A percentile compares a stretch with the other conserved stretches of the same genome.
Conservation (phyloP, 129 eudicot genomes). For the Logfia minima region DNA sequence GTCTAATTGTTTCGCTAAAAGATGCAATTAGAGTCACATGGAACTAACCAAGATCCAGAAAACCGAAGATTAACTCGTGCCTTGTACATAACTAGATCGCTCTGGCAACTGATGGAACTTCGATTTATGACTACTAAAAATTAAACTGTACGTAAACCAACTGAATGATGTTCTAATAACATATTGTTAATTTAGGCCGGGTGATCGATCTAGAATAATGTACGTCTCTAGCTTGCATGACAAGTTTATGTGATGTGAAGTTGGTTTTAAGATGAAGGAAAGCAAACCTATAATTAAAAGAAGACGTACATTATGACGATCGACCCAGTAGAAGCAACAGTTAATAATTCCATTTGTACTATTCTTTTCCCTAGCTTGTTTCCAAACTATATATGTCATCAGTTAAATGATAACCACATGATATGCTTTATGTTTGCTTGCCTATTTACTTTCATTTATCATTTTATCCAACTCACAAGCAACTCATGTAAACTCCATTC, state of each 20-base stretch:
- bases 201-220: background rate
- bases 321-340: slow-evolving; percentile 14
- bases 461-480: slow-evolving; percentile 29
- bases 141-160: too few relatives aligned
- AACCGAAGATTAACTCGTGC: too few relatives aligned
- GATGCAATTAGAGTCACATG: too few relatives aligned
- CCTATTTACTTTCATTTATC: slow-evolving; percentile 25
- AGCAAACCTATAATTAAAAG: slow-evolving; percentile 14
- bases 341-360: slow-evolving; percentile 23
- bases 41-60: too few relatives aligned
- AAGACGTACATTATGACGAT: background rate
- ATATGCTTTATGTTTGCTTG: slow-evolving; percentile 33
- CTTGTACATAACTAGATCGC: too few relatives aligned
- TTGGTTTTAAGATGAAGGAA: slow-evolving; percentile 36
- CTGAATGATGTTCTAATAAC: too few relatives aligned
- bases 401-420: slow-evolving; percentile 31
- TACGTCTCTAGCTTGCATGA: slow-evolving; percentile 17
- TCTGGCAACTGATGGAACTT: too few relatives aligned
- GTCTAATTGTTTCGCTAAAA: too few relatives aligned
- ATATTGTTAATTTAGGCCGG: background rate
- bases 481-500: slow-evolving; percentile 15
- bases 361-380: slow-evolving; percentile 27
- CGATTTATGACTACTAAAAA: too few relatives aligned
- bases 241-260: slow-evolving; percentile 37
- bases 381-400: slow-evolving; percentile 33